Percentiles rank a stretch among this genome's conserved stretches.
Conservation (phyloP, 169 alveolate genomes). For the Plasmodium ovale region DNA sequence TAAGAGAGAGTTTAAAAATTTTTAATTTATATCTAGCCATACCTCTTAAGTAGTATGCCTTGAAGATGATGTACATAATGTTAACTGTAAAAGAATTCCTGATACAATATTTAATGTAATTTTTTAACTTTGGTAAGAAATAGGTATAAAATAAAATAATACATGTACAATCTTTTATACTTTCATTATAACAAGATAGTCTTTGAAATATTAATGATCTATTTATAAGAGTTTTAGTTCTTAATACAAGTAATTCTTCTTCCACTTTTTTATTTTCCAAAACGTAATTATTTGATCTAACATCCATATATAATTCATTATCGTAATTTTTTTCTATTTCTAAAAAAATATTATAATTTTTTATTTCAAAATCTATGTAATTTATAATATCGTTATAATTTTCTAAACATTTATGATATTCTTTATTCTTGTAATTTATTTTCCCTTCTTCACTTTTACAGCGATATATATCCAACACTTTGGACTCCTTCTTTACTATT, state of each 20-base stretch:
- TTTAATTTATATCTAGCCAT: slow-evolving; percentile 72
- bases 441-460: slow-evolving; percentile 69
- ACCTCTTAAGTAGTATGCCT: slow-evolving; percentile 74
- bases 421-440: slow-evolving; percentile 44
- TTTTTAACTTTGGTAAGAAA: slow-evolving; percentile 30
- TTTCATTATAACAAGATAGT: slow-evolving; percentile 36
- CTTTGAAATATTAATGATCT: slow-evolving; percentile 64
- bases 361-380: slow-evolving; percentile 75
- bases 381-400: slow-evolving; percentile 67
- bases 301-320: slow-evolving; percentile 57
- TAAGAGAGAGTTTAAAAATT: slow-evolving; percentile 55
- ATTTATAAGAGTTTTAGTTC: slow-evolving; percentile 73
- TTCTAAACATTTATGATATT: slow-evolving; percentile 69
- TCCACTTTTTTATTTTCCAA: slow-evolving; percentile 36
- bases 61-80: slow-evolving; percentile 49
- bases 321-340: slow-evolving; percentile 68
- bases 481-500: not conserved
- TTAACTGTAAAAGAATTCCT: slow-evolving; percentile 14
- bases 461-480: slow-evolving; percentile 44
- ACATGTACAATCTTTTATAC: slow-evolving; percentile 69
- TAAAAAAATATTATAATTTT: slow-evolving; percentile 56
- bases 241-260: slow-evolving; percentile 56
- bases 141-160: slow-evolving; percentile 60
- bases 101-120: slow-evolving; percentile 10
- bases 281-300: slow-evolving; percentile 29